Evolutionary conservation across 2,329 filamentous ascomycete species (phyloP).

Genomic region (Seiridium unicorne): DNA sequence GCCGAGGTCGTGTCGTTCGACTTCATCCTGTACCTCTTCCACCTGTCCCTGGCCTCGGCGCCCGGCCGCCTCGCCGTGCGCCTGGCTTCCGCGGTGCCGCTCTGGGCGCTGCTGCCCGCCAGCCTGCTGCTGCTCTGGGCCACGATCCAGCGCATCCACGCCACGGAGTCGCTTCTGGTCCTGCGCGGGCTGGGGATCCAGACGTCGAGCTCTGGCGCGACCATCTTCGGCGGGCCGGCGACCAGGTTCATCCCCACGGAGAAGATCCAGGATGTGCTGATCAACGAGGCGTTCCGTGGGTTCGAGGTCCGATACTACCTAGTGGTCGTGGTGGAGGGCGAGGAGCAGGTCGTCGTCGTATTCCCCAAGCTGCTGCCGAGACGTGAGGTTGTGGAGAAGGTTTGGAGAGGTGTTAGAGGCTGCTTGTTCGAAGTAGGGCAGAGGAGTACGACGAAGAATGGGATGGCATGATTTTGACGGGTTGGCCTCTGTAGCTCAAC

Average conservation of each 20-base stretch:
- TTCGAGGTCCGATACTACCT: slow-evolving; percentile 91
- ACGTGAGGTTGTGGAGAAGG: slow-evolving; percentile 74
- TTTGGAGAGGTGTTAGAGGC: slow-evolving; percentile 82
- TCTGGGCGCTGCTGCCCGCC: slow-evolving; percentile 37
- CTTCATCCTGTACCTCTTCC: slow-evolving; percentile 19
- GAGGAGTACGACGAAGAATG: not conserved
- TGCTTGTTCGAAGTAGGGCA: slow-evolving; percentile 69
- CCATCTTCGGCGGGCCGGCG: slow-evolving; percentile 37
- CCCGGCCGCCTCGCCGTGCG: slow-evolving; percentile 27
- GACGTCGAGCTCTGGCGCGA: slow-evolving; percentile 69
- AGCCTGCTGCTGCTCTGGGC: slow-evolving; percentile 39
- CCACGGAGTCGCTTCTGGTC: slow-evolving; percentile 82
- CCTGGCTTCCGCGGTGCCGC: slow-evolving; percentile 33
- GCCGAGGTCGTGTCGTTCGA: slow-evolving; percentile 11
- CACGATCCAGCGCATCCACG: slow-evolving; percentile 45
- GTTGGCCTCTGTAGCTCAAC: not conserved
- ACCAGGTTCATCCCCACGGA: slow-evolving; percentile 79
- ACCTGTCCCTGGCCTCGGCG: slow-evolving; percentile 20
- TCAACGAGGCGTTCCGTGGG: slow-evolving; percentile 91
- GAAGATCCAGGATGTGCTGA: slow-evolving; percentile 87
- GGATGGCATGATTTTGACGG: not conserved
- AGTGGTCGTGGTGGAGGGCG: slow-evolving; percentile 84
- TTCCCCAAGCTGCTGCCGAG: slow-evolving; percentile 80
- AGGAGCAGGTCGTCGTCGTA: slow-evolving; percentile 88
- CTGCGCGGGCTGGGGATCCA: slow-evolving; percentile 89